These are phyloP conservation scores for Colletotrichum trifolii DNA, from an alignment of 2,329 filamentous ascomycete species.

Conservation along the genomic window DNA sequence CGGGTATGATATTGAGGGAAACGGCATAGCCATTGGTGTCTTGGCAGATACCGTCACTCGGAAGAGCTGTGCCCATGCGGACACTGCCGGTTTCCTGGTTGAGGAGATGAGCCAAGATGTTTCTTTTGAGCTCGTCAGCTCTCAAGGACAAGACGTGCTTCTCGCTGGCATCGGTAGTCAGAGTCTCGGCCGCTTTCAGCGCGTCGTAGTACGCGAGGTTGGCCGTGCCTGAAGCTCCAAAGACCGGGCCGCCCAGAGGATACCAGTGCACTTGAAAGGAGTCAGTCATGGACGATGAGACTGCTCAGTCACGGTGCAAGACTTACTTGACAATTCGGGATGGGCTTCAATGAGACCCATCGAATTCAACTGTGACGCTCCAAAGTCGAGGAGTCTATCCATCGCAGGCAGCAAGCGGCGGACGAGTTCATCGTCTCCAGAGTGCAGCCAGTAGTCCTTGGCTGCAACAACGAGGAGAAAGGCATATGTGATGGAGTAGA, in stretches of 20 bases:
- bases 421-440: slow-evolving; percentile 6
- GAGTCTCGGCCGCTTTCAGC: background rate
- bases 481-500: slow-evolving; percentile 32
- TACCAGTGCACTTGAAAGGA: slow-evolving; percentile 22
- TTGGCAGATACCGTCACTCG: slow-evolving; percentile 17
- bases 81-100: slow-evolving; percentile 5
- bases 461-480: slow-evolving; percentile 20
- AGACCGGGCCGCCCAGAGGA: slow-evolving; percentile 15
- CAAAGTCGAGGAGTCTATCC: slow-evolving; percentile 17
- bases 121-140: background rate
- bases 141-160: background rate
- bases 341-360: slow-evolving; percentile 24
- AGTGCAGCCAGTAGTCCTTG: slow-evolving; percentile 32
- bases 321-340: slow-evolving; percentile 26
- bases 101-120: slow-evolving; percentile 10
- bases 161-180: slow-evolving; percentile 1
- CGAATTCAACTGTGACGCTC: slow-evolving; percentile 2
- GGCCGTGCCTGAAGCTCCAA: slow-evolving; percentile 16
- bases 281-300: background rate
- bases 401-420: slow-evolving; percentile 2
- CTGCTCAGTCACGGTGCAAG: no score
- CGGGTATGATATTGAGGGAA: background rate
- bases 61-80: slow-evolving; percentile 9
- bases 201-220: slow-evolving; percentile 32
- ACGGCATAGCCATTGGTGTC: slow-evolving; percentile 27